phyloP scores from a whole-genome alignment of 2,329 filamentous ascomycete species.

The Hypocrella siamensis region DNA sequence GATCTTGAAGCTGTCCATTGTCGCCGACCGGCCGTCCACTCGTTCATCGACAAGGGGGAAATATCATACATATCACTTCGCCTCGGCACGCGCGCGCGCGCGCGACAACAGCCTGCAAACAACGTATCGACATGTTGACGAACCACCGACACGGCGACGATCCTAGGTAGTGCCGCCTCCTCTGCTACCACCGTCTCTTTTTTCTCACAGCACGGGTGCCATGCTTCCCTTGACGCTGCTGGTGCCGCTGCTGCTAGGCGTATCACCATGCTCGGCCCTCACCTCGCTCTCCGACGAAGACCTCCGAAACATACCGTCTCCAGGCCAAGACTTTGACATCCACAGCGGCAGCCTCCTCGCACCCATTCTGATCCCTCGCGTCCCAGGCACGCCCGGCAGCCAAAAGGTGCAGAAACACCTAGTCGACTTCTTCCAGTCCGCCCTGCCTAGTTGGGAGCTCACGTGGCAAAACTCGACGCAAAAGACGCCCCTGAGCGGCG shows the following conservation, averaged over 20 bases:
- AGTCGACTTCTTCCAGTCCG: slow-evolving; percentile 58
- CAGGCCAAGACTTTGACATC: slow-evolving; percentile 64
- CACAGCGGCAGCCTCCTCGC: slow-evolving; percentile 59
- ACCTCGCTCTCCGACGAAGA: slow-evolving; percentile 56
- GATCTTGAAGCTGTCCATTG: no score
- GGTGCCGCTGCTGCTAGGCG: slow-evolving; percentile 1
- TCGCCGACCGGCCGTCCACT: no score
- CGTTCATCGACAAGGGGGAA: no score
- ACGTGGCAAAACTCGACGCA: slow-evolving; percentile 83
- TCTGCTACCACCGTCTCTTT: no score
- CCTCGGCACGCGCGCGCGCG: no score
- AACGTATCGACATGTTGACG: no score
- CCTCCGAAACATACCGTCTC: slow-evolving; percentile 55
- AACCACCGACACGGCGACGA: no score
- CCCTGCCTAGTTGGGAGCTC: slow-evolving; percentile 66
- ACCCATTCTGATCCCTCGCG: slow-evolving; percentile 75
- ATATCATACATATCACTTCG: no score
- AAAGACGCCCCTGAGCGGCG: slow-evolving; percentile 60
- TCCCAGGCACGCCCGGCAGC: slow-evolving; percentile 72
- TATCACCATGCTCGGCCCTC: slow-evolving; percentile 18
- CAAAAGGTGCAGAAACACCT: slow-evolving; percentile 64
- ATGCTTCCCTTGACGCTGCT: slow-evolving; percentile 2
- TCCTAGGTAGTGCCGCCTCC: no score
- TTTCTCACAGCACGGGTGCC: neutral
- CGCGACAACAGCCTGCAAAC: no score